Percentiles rank a stretch among this genome's conserved stretches.
phyloP scores from a whole-genome alignment of 2,329 filamentous ascomycete genomes.

The Drechslerella stenobrocha region DNA sequence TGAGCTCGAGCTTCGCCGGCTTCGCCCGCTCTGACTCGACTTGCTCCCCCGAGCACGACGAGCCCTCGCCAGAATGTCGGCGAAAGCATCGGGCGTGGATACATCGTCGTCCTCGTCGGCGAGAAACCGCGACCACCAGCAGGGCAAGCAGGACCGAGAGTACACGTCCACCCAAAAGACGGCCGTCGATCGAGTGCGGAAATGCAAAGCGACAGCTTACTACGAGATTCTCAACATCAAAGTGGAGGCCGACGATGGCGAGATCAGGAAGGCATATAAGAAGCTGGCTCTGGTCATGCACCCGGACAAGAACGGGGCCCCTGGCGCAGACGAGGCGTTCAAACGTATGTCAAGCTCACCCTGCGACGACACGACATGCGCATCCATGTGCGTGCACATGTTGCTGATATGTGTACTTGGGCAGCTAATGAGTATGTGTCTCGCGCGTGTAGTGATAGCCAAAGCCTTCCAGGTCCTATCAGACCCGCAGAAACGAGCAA shows the following conservation, averaged over 20 bases:
- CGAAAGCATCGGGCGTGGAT: conserved; percentile 39
- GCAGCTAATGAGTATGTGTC: conserved; percentile 1
- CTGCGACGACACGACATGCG: too few relatives aligned
- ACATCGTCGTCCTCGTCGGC: conserved; percentile 36
- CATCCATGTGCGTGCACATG: too few relatives aligned
- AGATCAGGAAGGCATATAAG: conserved; percentile 97
- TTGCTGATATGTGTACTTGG: too few relatives aligned
- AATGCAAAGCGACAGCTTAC: conserved; percentile 81
- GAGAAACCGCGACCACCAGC: conserved; percentile 68
- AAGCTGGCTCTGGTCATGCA: conserved; percentile 93
- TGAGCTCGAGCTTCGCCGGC: background rate
- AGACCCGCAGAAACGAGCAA: conserved; percentile 87
- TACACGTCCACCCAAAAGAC: conserved; percentile 89
- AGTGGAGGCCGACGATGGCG: conserved; percentile 69
- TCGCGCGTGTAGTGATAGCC: conserved; percentile 67
- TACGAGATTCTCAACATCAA: conserved; percentile 89
- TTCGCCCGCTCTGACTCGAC: background rate
- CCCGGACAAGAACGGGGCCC: conserved; percentile 97
- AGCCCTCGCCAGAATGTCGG: conserved; percentile 18
- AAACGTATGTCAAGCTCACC: conserved; percentile 66
- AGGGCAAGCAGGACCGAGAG: conserved; percentile 73
- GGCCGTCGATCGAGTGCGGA: conserved; percentile 83
- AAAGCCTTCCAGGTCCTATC: conserved; percentile 90
- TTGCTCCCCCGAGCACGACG: background rate
- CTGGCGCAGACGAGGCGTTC: conserved; percentile 94